Conservation (phyloP, 441 rosid genomes). For the Adansonia rubrostipa region DNA sequence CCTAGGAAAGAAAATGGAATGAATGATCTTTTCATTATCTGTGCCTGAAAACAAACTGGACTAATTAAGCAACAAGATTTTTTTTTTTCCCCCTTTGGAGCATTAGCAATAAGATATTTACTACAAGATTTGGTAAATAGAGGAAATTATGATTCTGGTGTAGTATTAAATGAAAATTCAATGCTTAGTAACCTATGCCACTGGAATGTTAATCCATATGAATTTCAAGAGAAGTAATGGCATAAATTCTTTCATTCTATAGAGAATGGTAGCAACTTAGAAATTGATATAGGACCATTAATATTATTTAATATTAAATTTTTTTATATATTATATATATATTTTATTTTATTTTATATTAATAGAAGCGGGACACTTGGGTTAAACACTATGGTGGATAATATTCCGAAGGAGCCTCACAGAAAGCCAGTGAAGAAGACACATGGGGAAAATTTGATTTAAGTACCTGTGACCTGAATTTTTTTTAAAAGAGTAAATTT, state of each 20-base stretch:
- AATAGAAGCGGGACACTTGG: background rate
- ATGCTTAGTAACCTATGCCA: background rate
- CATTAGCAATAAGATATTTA: background rate
- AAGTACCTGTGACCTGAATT: background rate
- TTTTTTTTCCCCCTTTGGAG: background rate
- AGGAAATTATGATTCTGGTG: background rate
- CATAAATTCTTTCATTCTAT: background rate
- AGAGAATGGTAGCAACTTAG: background rate
- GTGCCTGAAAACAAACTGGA: background rate
- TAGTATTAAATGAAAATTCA: background rate
- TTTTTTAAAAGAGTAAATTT: background rate
- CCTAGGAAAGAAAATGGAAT: background rate
- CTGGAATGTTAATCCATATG: background rate
- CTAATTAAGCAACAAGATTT: background rate
- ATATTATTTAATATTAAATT: too few species aligned
- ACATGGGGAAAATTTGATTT: background rate
- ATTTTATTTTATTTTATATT: too few species aligned
- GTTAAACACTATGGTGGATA: background rate
- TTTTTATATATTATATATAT: too few species aligned
- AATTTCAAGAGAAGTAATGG: background rate
- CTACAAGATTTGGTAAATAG: background rate
- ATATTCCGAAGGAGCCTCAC: background rate
- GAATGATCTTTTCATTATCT: background rate
- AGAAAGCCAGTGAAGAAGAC: background rate
- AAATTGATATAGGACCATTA: background rate